Evolutionary conservation across 768 basidiomycete genomes (phyloP), one percentile per base, ranked within the genome.

Genomic region (Termitomyces sp.): DNA sequence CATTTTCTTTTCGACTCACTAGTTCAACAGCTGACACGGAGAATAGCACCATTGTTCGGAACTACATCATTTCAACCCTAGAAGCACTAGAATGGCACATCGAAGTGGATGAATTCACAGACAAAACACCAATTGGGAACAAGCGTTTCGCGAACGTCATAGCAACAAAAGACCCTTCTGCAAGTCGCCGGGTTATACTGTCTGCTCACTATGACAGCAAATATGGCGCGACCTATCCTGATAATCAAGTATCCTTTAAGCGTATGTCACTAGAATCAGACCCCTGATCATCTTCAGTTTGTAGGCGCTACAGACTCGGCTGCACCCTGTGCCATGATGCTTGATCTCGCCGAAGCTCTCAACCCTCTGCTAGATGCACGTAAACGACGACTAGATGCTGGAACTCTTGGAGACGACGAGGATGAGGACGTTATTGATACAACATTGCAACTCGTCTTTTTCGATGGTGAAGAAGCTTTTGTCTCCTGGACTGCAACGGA

Each of bases 381-480:
- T 24, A 76, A 81, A 48, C 76, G 81, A 58, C 79, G 84, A 35
- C 64, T 90, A 7, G 81, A 84, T 35, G 78, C 79, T 2, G 87
- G 78, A 0, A 70, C 78, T 16, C 15, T 57, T 20, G 45, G 33
- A 24, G 56, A 57, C 18, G 85, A 86, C 57, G 86, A 87, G 13
- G 86, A 88, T n/a, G 92, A 92, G 46, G 90, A 93, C 57, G 76
- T 88, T 15, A 85, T 85, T 0, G 90, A 92, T 59, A 93, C 91
- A 20, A 96, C 96, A 3, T 74, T 99, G 9, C 94, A 97, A 70
- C 78, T 98, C 9, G 81, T 99, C 11, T 96, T 98, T 71, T 96
- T 99, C 61, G 97, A 99, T 68, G 97, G 97, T 3, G 97, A 99
- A 74, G 97, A 98, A 74, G 97, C 97, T 0, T 98, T 96, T 74